Evolutionary conservation across 768 basidiomycete genomes (phyloP), one percentile per base, ranked within the genome.

Genomic region (Pholiota microspora): DNA sequence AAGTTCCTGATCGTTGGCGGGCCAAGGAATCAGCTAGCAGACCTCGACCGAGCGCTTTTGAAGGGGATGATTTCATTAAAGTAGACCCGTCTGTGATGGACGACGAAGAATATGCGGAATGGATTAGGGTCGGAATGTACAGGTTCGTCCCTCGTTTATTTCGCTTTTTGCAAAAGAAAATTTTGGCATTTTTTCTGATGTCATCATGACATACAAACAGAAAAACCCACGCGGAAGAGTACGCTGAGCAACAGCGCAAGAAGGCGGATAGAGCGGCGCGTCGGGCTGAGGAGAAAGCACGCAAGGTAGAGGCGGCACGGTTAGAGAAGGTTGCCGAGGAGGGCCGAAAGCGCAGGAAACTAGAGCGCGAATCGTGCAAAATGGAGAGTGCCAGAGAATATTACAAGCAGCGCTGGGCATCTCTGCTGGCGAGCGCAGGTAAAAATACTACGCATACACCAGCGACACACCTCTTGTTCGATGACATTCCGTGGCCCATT

Each of bases 61-160:
- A 68, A 25, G 68, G 67, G 53, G 73, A 77, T 59, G 70, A 70
- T 25, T 69, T 75, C 61, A 57, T 71, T 68, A 83, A 66, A 61
- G 71, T 68, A 65, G 77, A 70, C 61, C 81, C 72, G 35, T 68
- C 64, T 29, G 45, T 65, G 45, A 88, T 95, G 88, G 85, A 87
- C 56, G 92, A 94, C 7, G 88, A 94, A 60, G 86, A 92, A 56
- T 96, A 96, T 60, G 82, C 88, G 1, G 90, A 92, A 62, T 95
- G 90, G 89, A 73, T 96, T 48, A 75, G 94, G 58, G 70, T 78
- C 23, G 92, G 91, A 45, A 95, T 97, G 89, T 94, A 90, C 76
- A 81, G 83, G 82, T 86, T 35, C 82, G 48, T 31, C 9, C 56
- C 24, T n/a, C 12, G 27, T 35, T 4, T 49, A 54, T 31, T n/a